These are phyloP conservation scores for Fusarium acutatum DNA, from an alignment of 2,329 filamentous ascomycete species.

Conservation along the genomic window DNA sequence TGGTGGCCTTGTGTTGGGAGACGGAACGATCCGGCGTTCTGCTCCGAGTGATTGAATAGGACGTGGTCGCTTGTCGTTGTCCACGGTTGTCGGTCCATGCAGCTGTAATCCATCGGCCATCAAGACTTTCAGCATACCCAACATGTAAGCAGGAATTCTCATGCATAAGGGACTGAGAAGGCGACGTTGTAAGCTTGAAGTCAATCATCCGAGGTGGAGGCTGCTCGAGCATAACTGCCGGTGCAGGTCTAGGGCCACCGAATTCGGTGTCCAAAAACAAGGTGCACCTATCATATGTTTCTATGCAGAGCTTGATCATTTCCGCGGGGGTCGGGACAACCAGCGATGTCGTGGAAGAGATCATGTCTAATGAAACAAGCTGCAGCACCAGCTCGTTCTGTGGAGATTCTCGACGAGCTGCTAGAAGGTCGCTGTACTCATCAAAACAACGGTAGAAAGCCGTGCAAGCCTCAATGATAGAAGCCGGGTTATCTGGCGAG, in stretches of 20 bases:
- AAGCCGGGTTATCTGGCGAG: slow-evolving; percentile 67
- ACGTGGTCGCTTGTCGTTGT: slow-evolving; percentile 74
- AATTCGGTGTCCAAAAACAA: slow-evolving; percentile 51
- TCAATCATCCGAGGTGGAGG: slow-evolving; percentile 75
- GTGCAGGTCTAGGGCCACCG: slow-evolving; percentile 66
- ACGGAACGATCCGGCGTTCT: slow-evolving; percentile 57
- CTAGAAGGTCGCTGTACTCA: slow-evolving; percentile 56
- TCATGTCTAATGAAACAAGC: slow-evolving; percentile 73
- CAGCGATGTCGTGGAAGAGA: slow-evolving; percentile 70
- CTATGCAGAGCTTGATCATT: slow-evolving; percentile 71
- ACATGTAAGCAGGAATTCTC: slow-evolving; percentile 85
- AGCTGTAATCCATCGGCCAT: slow-evolving; percentile 80
- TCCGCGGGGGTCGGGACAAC: slow-evolving; percentile 69
- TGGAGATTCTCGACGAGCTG: slow-evolving; percentile 53
- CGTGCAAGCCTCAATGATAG: slow-evolving; percentile 75
- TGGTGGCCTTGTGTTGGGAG: slow-evolving; percentile 59
- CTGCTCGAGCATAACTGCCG: slow-evolving; percentile 77
- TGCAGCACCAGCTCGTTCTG: slow-evolving; percentile 79
- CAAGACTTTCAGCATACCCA: slow-evolving; percentile 78
- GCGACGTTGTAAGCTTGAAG: slow-evolving; percentile 74
- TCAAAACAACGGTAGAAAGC: slow-evolving; percentile 79
- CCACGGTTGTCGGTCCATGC: slow-evolving; percentile 85
- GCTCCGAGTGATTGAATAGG: slow-evolving; percentile 74
- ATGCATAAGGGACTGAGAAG: slow-evolving; percentile 76
- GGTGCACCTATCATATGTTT: slow-evolving; percentile 80